These are phyloP conservation scores for Solanum infundibuliforme DNA, from an alignment of 257 asterid genomes.

Conservation along the genomic window DNA sequence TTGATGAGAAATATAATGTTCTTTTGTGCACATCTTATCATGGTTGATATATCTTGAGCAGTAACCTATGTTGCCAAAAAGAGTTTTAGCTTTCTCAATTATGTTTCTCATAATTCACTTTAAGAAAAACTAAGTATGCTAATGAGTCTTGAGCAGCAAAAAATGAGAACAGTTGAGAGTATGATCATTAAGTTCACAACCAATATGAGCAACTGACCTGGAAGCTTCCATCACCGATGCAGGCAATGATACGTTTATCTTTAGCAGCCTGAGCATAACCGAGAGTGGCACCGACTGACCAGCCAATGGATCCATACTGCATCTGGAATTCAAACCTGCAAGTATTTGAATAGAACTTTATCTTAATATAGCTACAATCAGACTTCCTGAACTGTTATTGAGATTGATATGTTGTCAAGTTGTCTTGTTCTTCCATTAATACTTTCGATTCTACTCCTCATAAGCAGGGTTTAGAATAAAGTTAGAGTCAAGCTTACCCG, in stretches of 20 bases:
- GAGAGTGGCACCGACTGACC: slow-evolving; percentile 23
- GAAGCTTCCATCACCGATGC: slow-evolving; percentile 30
- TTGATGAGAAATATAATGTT: slow-evolving; percentile 19
- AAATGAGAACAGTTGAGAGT: background rate
- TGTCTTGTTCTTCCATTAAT: background rate
- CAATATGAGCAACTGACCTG: slow-evolving; percentile 12
- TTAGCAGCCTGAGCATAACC: slow-evolving; percentile 27
- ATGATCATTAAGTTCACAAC: background rate
- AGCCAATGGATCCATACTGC: slow-evolving; percentile 1
- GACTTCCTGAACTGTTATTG: background rate
- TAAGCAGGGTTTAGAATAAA: background rate
- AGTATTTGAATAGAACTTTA: background rate
- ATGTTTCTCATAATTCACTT: background rate
- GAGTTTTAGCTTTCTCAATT: background rate
- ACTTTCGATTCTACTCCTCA: background rate
- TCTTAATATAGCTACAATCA: background rate
- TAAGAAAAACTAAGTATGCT: background rate
- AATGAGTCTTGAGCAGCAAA: background rate
- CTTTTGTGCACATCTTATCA: slow-evolving; percentile 21
- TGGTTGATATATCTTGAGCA: slow-evolving; percentile 23
- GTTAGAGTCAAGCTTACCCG: slow-evolving; percentile 8
- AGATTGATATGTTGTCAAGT: background rate
- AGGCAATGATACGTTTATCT: slow-evolving; percentile 17
- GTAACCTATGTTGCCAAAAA: slow-evolving; percentile 10
- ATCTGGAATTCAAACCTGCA: slow-evolving; percentile 17